These are phyloP conservation scores for Paraconiothyrium brasiliense DNA, from an alignment of 2,329 filamentous ascomycete genomes.

Conservation along the genomic window DNA sequence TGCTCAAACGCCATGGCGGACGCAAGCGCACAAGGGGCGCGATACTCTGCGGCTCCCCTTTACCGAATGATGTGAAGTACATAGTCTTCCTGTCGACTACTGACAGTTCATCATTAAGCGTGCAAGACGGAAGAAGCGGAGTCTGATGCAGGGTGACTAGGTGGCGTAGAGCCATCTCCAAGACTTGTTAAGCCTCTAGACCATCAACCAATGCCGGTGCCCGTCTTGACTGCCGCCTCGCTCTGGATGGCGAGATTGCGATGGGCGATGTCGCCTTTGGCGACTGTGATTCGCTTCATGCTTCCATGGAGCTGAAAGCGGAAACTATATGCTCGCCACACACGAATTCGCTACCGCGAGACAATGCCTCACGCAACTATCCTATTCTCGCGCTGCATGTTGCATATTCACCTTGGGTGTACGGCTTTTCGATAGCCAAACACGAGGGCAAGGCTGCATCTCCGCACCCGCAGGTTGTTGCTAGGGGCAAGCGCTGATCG, in stretches of 20 bases:
- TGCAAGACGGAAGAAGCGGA: too few species aligned
- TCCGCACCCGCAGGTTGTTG: not conserved
- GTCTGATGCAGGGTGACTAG: too few species aligned
- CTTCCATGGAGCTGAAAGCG: not conserved
- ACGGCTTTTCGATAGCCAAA: not conserved
- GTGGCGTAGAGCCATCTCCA: not conserved
- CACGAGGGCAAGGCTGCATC: slow-evolving; percentile 3
- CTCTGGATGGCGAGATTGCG: slow-evolving; percentile 9
- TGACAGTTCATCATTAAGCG: too few species aligned
- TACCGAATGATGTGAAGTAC: too few species aligned
- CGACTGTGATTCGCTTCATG: not conserved
- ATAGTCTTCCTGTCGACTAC: too few species aligned
- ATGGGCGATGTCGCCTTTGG: slow-evolving; percentile 8
- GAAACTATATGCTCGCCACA: not conserved
- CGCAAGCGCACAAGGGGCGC: too few species aligned
- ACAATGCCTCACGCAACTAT: not conserved
- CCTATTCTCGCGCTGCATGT: slow-evolving; percentile 6
- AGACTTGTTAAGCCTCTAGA: not conserved
- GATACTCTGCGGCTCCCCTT: too few species aligned
- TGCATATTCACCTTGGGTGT: not conserved
- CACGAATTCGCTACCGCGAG: not conserved
- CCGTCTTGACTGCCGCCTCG: slow-evolving; percentile 7
- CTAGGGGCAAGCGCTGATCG: not conserved
- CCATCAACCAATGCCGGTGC: slow-evolving; percentile 7
- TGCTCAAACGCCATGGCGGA: too few species aligned